These are phyloP conservation scores for Cladosporium cucumerinum DNA, from an alignment of 2,329 filamentous ascomycete genomes.

Conservation along the genomic window DNA sequence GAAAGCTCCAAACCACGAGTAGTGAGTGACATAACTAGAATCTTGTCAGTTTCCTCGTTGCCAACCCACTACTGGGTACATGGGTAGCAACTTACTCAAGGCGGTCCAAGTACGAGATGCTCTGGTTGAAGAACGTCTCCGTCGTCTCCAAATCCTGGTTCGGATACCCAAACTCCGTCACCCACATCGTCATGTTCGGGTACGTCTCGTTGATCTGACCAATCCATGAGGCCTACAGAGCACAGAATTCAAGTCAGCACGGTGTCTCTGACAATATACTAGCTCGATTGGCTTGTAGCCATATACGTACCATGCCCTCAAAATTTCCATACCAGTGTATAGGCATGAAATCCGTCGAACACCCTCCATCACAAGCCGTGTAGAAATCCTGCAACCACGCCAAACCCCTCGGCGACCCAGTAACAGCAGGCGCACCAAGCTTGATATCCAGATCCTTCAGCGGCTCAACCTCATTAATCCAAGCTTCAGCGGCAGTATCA, in stretches of 20 bases:
- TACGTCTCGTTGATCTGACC: slow-evolving; percentile 55
- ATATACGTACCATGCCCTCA: slow-evolving; percentile 57
- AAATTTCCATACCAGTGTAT: slow-evolving; percentile 63
- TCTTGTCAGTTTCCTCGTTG: neutral
- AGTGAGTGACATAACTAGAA: slow-evolving; percentile 56
- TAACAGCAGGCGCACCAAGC: slow-evolving; percentile 68
- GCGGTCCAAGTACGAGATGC: slow-evolving; percentile 64
- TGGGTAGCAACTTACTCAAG: slow-evolving; percentile 42
- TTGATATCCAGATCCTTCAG: slow-evolving; percentile 60
- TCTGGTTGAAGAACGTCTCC: slow-evolving; percentile 66
- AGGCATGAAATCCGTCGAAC: slow-evolving; percentile 50
- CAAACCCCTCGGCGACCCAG: slow-evolving; percentile 58
- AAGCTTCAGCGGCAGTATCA: slow-evolving; percentile 60
- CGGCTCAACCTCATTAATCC: slow-evolving; percentile 70
- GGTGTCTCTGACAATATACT: no score
- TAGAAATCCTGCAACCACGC: slow-evolving; percentile 68
- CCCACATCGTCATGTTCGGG: slow-evolving; percentile 61
- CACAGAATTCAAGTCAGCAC: no score
- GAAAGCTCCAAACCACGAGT: slow-evolving; percentile 75
- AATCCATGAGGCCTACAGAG: slow-evolving; percentile 54
- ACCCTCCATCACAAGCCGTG: slow-evolving; percentile 51
- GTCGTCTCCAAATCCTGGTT: slow-evolving; percentile 56
- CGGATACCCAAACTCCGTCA: slow-evolving; percentile 70
- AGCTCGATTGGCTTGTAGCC: no score
- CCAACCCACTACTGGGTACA: neutral